Conservation (phyloP, 2,329 filamentous ascomycete genomes). For the Pseudogymnoascus sp. region DNA sequence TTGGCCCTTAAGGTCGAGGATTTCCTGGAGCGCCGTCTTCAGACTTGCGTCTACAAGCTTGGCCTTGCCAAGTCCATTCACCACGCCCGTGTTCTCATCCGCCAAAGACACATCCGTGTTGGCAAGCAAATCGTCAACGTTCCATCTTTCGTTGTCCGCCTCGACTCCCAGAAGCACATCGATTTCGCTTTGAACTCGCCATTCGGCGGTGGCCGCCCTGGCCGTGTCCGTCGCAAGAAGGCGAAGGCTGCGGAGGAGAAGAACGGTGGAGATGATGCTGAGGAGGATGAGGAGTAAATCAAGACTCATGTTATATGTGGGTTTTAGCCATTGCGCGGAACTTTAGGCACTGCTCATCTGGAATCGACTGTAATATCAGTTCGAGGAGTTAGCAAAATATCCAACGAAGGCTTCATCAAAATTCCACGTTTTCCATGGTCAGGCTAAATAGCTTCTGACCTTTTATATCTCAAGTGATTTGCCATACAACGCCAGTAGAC, state of each 20-base stretch:
- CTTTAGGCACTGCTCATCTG: slow-evolving; percentile 32
- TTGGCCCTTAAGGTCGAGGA: slow-evolving; percentile 98
- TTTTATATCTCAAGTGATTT: background rate
- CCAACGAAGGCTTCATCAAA: slow-evolving; percentile 32
- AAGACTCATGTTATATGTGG: slow-evolving; percentile 15
- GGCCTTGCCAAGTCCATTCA: slow-evolving; percentile 99
- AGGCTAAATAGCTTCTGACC: background rate
- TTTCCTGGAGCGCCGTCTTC: slow-evolving; percentile 99
- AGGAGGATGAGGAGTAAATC: slow-evolving; percentile 53
- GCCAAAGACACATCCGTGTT: slow-evolving; percentile 98
- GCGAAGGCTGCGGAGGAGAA: slow-evolving; percentile 87
- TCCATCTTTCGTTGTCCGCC: slow-evolving; percentile 97
- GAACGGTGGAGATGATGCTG: slow-evolving; percentile 73
- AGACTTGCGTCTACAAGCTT: slow-evolving; percentile 99
- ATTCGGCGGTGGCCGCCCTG: slow-evolving; percentile 93
- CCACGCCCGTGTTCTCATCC: slow-evolving; percentile 99
- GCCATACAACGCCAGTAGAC: background rate
- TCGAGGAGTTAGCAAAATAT: slow-evolving; percentile 49
- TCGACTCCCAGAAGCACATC: slow-evolving; percentile 99
- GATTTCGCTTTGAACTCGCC: slow-evolving; percentile 97
- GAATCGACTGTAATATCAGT: slow-evolving; percentile 42
- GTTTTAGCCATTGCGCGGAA: slow-evolving; percentile 28
- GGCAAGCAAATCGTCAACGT: slow-evolving; percentile 99
- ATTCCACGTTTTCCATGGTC: background rate
- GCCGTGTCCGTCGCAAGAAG: slow-evolving; percentile 99